Conservation (phyloP, 2,329 filamentous ascomycete species). For the Biscogniauxia sp. region DNA sequence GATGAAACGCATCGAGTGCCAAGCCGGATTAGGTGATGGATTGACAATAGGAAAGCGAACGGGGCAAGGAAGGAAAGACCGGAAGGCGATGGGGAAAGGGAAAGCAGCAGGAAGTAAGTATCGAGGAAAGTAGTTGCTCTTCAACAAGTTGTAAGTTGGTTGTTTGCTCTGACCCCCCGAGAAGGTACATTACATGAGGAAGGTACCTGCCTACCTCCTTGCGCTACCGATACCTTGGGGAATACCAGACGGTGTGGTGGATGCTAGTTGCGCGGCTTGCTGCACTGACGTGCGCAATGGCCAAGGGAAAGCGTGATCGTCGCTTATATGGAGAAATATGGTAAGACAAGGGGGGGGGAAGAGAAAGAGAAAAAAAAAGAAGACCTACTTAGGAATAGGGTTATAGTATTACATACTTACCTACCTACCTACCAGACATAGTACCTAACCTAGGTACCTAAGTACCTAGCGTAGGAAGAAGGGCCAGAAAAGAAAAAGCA, state of each 20-base stretch:
- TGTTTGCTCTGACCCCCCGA: background rate
- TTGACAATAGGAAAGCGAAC: background rate
- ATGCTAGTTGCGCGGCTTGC: background rate
- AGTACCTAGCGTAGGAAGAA: background rate
- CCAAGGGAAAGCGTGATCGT: background rate
- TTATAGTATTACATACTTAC: too few relatives aligned
- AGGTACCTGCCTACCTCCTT: background rate
- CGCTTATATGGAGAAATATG: background rate
- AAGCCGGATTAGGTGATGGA: slow-evolving; percentile 4
- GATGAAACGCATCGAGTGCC: background rate
- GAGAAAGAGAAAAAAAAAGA: background rate
- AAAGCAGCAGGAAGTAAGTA: background rate
- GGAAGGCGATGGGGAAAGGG: slow-evolving; percentile 5
- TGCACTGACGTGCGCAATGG: background rate
- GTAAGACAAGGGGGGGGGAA: background rate
- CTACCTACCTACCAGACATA: too few relatives aligned
- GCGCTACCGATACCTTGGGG: background rate
- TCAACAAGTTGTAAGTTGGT: background rate
- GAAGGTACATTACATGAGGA: background rate
- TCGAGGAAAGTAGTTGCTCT: too few relatives aligned
- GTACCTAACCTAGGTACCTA: too few relatives aligned
- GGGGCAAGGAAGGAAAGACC: background rate
- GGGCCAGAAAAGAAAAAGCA: background rate
- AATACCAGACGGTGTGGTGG: background rate
- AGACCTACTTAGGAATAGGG: too few relatives aligned